Evolutionary conservation across 352 stramenopile genomes (phyloP), one percentile per base, ranked within the genome.

Genomic region (Pythium folliculosum): DNA sequence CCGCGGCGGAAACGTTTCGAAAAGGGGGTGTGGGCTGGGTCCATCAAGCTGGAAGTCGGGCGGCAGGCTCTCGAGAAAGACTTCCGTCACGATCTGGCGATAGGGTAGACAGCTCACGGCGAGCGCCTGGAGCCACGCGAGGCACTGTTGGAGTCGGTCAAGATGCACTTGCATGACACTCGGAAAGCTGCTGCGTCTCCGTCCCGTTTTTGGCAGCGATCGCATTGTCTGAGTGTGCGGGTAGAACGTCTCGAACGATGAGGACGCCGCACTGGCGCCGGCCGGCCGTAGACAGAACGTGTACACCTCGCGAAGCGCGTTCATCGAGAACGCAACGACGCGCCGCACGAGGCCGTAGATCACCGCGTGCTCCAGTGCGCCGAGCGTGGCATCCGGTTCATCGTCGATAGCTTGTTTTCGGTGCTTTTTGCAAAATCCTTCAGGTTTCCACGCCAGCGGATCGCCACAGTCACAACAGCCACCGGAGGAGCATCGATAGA

Each of bases 391-490:
- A 30, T 30, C 37, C 21, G 16, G 43, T 37, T 45, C 51, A 30
- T 68, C 25, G 14, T 50, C 38, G 23, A n/a, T 5, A 0, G 52
- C 40, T 13, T 67, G 23, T 23, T 67, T 60, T 1, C 71, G 74
- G 51, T 94, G 86, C 58, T 81, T 83, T 63, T 87, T 91, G 68
- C 86, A 95, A 67, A 95, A 95, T 1, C 86, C 86, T 40, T 88
- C 75, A 0, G 81, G 73, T 60, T 84, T 87, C 86, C 86, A 95
- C 13, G 86, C 86, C 25, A 95, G 58, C 3, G 85, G 81, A 63
- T 95, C 86, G 21, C 86, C 86, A 58, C 86, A 95, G 74, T 95
- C 86, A 25, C 86, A 95, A 61, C 86, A 95, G 19, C 86, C 86
- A 2, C 86, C 86, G 1, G 84, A 93, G 0, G 84, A 88, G 64